Base-by-base conservation (phyloP, 2,329 filamentous ascomycete species). In the Exserohilum turcica region DNA sequence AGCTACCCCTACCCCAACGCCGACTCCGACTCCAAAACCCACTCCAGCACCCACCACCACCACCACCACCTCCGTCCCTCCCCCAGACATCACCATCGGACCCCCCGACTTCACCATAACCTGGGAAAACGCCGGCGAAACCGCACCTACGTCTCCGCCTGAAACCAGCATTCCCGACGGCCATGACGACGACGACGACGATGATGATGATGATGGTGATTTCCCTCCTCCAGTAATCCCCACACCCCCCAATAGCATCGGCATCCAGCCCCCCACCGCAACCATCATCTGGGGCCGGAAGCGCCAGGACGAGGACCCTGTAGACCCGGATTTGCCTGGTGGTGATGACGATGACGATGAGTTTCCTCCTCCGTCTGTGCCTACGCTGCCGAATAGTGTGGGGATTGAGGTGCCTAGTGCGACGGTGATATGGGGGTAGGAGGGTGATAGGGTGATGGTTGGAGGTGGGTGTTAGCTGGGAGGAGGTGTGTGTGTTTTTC, bases 281-380 rank as follows among this genome's bases (percentile, higher is more conserved):
- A 57, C 61, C 6, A 48, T 63, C 2, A 61, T 57, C 40, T 65
- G 62, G 48, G 42, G 16, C 16, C n/a, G n/a, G n/a, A 43, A 43
- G n/a, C 28, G 40, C 12, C 40, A 43, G 29, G 39, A 18, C 15
- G 10, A 31, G 2, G 21, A 6, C 2, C 13, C 15, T 1, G 32
- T 15, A 3, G 32, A 35, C 16, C n/a, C 15, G 9, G 33, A 35
- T 7, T 35, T 35, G 1, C 33, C 33, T 5, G 21, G 21, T 24
- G 21, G n/a, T 3, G 18, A 8, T 2, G 31, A 33, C 0, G 31
- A 35, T 6, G 32, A 35, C 16, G 33, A 35, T 35, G 33, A 35
- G 7, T 35, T 35, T 8, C 33, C 33, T 16, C 33, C 33, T 3
- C 33, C 33, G 6, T 35, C 33, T 1, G 7, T 40, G 13, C 38